Percentiles rank a stretch among this genome's conserved stretches.
Evolutionary conservation across 768 basidiomycete genomes (phyloP).

Genomic region (Lentinula boryana): DNA sequence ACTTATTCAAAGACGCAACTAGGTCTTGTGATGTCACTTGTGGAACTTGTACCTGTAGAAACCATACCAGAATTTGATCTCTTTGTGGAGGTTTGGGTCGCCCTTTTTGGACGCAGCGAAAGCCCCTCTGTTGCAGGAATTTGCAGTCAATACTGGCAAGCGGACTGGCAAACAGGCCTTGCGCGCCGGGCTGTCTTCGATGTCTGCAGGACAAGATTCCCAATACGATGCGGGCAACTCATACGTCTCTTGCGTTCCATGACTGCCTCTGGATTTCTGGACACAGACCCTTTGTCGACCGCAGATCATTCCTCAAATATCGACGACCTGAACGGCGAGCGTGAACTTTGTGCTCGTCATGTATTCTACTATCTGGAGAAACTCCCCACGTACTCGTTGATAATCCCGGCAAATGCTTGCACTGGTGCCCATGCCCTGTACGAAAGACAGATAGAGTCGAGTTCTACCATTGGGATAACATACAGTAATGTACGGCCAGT

Average conservation of each 20-base stretch:
- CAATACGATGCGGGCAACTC: constrained; percentile 67
- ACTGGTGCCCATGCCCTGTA: constrained; percentile 67
- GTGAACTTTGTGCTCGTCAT: constrained; percentile 55
- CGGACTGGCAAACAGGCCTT: constrained; percentile 62
- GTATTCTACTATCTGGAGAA: constrained; percentile 74
- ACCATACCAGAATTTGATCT: constrained; percentile 69
- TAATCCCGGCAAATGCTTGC: constrained; percentile 57
- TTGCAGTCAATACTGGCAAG: constrained; percentile 78
- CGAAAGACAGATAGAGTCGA: constrained; percentile 56
- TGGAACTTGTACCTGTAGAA: constrained; percentile 72
- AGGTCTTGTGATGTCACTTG: constrained; percentile 74
- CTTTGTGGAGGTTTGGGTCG: constrained; percentile 72
- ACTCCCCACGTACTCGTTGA: constrained; percentile 69
- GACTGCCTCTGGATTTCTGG: constrained; percentile 71
- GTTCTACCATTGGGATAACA: constrained; percentile 40
- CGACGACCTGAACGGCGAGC: constrained; percentile 35
- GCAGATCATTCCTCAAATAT: constrained; percentile 38
- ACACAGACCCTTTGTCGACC: constrained; percentile 62
- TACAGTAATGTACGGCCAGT: constrained; percentile 66
- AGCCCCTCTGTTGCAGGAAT: constrained; percentile 60
- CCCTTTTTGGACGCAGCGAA: constrained; percentile 73
- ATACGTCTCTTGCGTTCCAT: constrained; percentile 70
- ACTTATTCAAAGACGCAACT: constrained; percentile 6
- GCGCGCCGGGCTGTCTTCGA: constrained; percentile 79
- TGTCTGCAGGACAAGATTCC: constrained; percentile 77